A percentile compares a stretch with the other conserved stretches of the same genome.
These are phyloP conservation scores for Penicillium thymicola DNA, from an alignment of 2,329 filamentous ascomycete species.

Conservation along the genomic window DNA sequence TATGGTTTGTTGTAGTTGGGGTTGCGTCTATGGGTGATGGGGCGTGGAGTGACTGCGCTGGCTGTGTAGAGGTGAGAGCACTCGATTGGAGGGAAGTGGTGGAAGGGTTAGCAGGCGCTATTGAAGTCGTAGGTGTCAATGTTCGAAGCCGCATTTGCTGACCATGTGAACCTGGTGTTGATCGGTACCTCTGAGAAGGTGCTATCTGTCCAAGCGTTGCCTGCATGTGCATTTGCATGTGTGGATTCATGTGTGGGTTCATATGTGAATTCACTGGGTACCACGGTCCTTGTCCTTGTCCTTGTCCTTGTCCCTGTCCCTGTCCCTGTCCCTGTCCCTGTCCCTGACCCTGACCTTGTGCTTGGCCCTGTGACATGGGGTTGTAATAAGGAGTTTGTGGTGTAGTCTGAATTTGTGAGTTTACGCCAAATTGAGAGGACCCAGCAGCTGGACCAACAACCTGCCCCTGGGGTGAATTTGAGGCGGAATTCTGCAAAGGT, in stretches of 20 bases:
- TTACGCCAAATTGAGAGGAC: neutral
- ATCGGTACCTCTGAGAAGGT: neutral
- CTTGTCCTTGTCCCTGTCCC: neutral
- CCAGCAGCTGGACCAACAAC: neutral
- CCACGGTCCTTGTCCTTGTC: neutral
- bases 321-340: neutral
- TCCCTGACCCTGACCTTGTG: neutral
- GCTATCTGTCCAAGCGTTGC: neutral
- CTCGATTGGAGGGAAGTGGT: neutral
- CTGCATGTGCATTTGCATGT: neutral
- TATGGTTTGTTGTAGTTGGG: neutral
- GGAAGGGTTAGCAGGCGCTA: neutral
- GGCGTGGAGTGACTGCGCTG: neutral
- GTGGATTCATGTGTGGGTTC: neutral
- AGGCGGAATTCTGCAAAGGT: neutral
- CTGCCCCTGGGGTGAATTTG: neutral
- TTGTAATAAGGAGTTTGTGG: neutral
- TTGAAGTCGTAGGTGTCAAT: neutral
- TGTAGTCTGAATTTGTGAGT: neutral
- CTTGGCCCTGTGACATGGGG: neutral
- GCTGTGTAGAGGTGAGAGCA: neutral
- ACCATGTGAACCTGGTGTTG: neutral
- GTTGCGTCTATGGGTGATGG: neutral
- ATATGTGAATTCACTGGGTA: neutral
- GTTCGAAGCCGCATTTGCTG: neutral